A percentile compares a stretch with the other conserved stretches of the same genome.
phyloP scores from a whole-genome alignment of 1,284 basidiomycete genomes.

The Peniophora sp. region DNA sequence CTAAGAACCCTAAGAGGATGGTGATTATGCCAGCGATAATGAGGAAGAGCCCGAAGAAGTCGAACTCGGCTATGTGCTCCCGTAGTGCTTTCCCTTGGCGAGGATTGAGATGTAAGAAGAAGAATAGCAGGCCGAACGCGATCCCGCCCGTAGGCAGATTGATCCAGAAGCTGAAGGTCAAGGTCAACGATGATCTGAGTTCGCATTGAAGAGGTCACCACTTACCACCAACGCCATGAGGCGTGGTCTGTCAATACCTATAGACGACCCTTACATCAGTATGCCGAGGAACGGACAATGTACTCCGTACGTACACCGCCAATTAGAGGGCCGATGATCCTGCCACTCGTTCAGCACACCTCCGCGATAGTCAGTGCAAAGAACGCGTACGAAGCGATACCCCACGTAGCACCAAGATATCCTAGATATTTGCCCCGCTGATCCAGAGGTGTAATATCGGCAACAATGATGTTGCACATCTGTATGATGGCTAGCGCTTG shows the following conservation, averaged over 20 bases:
- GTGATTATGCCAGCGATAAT: slow-evolving; percentile 69
- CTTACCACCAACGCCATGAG: slow-evolving; percentile 61
- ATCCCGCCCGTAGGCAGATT: slow-evolving; percentile 43
- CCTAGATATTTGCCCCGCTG: slow-evolving; percentile 77
- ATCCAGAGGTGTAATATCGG: slow-evolving; percentile 72
- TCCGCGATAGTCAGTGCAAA: neutral
- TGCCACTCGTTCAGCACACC: slow-evolving; percentile 15
- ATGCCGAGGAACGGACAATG: no score
- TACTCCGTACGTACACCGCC: slow-evolving; percentile 40
- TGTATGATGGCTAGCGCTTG: slow-evolving; percentile 41
- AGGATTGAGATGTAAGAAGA: slow-evolving; percentile 81
- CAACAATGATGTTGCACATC: slow-evolving; percentile 62
- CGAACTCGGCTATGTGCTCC: slow-evolving; percentile 62
- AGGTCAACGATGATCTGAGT: no score
- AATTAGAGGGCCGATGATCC: slow-evolving; percentile 70
- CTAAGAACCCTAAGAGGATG: slow-evolving; percentile 79
- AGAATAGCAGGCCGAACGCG: slow-evolving; percentile 47
- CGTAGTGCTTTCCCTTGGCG: slow-evolving; percentile 48
- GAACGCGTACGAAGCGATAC: slow-evolving; percentile 53
- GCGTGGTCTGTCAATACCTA: slow-evolving; percentile 56
- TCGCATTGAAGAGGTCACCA: no score
- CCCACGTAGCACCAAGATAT: slow-evolving; percentile 73
- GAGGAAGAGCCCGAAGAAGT: slow-evolving; percentile 67
- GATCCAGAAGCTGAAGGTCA: neutral
- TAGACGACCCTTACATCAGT: no score